These are phyloP conservation scores for Paramarasmius palmivorus DNA, from an alignment of 1,284 basidiomycete species.

Conservation along the genomic window DNA sequence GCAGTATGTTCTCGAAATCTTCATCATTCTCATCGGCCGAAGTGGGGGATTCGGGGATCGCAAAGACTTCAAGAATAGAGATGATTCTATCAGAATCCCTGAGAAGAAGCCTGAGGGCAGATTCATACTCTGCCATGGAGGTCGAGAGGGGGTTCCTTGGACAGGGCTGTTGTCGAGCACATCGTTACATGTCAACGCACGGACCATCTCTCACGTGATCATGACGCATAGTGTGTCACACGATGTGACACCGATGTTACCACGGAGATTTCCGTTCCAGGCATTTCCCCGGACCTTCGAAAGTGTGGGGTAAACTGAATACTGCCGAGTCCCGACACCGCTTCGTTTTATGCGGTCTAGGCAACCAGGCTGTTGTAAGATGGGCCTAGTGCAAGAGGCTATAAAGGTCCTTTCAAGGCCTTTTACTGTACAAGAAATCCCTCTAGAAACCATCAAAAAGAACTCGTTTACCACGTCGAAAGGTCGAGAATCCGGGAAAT, in stretches of 20 bases:
- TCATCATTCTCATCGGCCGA: slow-evolving; percentile 9
- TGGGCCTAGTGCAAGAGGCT: no score
- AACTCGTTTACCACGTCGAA: no score
- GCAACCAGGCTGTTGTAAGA: no score
- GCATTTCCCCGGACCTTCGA: not conserved
- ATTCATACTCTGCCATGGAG: slow-evolving; percentile 12
- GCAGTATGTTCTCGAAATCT: slow-evolving; percentile 11
- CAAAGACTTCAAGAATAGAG: slow-evolving; percentile 34
- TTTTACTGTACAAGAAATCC: no score
- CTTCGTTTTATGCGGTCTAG: no score
- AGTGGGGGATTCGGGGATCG: slow-evolving; percentile 9
- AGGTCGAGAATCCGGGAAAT: no score
- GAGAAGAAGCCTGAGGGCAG: slow-evolving; percentile 24
- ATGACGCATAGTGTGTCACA: not conserved
- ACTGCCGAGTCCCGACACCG: no score
- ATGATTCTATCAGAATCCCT: slow-evolving; percentile 43
- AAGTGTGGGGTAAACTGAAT: no score
- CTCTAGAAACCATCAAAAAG: no score
- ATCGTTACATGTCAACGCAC: not conserved
- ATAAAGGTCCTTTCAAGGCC: no score
- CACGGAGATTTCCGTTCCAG: not conserved
- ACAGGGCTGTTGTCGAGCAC: not conserved
- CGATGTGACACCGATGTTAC: not conserved
- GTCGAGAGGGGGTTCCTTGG: not conserved
- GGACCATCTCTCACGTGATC: not conserved